Percentiles rank a stretch among this genome's conserved stretches.
Conservation (phyloP, 768 basidiomycete genomes). For the Psilocybe tampanensis region DNA sequence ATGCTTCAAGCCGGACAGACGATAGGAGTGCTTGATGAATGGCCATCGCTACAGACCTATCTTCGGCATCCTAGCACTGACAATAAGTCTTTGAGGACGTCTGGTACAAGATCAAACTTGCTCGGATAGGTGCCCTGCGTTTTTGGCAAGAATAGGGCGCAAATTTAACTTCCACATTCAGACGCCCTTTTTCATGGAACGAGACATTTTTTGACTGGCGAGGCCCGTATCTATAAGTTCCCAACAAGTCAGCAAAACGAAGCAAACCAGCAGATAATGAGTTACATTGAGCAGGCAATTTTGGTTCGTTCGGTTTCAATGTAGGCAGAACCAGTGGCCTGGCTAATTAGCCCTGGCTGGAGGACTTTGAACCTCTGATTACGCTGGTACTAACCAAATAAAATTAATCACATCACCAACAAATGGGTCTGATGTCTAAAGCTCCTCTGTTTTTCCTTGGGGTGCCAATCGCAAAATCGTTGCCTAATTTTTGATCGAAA, state of each 20-base stretch:
- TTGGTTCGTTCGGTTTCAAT: constrained; percentile 92
- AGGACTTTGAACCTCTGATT: constrained; percentile 57
- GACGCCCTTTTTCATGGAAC: constrained; percentile 85
- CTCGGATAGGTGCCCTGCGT: constrained; percentile 84
- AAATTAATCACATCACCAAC: constrained; percentile 44
- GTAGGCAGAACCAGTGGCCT: constrained; percentile 97
- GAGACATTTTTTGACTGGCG: constrained; percentile 78
- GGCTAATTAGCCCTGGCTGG: constrained; percentile 85
- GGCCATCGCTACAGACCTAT: constrained; percentile 78
- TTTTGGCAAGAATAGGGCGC: constrained; percentile 86
- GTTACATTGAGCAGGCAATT: constrained; percentile 92
- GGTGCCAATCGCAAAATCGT: constrained; percentile 34
- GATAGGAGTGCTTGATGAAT: constrained; percentile 87
- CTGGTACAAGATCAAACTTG: constrained; percentile 39
- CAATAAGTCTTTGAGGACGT: constrained; percentile 19
- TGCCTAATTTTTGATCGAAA: constrained; percentile 45
- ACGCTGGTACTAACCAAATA: constrained; percentile 7
- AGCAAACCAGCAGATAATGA: constrained; percentile 2
- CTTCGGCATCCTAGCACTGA: constrained; percentile 84
- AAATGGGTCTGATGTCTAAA: constrained; percentile 82
- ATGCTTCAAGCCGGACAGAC: constrained; percentile 80
- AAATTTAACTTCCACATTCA: constrained; percentile 97
- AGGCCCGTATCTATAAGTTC: constrained; percentile 68
- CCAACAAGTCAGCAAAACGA: constrained; percentile 8
- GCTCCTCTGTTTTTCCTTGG: constrained; percentile 54